phyloP scores from a whole-genome alignment of 139 green algal species.

The Auxenochlorella protothecoides region DNA sequence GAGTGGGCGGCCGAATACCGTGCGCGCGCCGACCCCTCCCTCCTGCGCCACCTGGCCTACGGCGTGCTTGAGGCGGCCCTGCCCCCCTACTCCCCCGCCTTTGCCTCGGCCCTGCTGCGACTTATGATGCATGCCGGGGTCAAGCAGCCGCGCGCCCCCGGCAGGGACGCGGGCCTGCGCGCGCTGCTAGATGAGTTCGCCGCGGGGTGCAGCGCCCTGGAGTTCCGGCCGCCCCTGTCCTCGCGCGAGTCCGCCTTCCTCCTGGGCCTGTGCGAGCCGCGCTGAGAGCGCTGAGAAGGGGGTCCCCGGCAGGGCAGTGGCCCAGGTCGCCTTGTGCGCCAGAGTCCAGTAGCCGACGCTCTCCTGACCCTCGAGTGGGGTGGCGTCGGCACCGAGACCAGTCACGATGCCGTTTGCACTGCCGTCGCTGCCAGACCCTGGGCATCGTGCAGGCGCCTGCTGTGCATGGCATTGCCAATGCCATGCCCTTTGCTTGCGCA shows the following conservation, averaged over 20 bases:
- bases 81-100: conserved; percentile 27
- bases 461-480: too few relatives aligned
- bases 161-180: neutral
- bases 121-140: neutral
- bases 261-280: neutral
- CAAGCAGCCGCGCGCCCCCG: neutral
- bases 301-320: too few relatives aligned
- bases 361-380: too few relatives aligned
- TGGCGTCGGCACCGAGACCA: too few relatives aligned
- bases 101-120: conserved; percentile 9
- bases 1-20: conserved; percentile 12
- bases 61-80: conserved; percentile 7
- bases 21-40: conserved; percentile 9
- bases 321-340: too few relatives aligned
- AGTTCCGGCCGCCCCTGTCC: neutral
- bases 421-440: too few relatives aligned
- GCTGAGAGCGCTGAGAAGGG: too few relatives aligned
- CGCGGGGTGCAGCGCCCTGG: neutral
- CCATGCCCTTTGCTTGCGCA: too few relatives aligned
- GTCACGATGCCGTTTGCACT: too few relatives aligned
- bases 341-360: too few relatives aligned
- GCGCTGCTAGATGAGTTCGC: neutral
- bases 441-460: too few relatives aligned
- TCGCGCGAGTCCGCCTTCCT: neutral
- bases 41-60: conserved; percentile 23